Evolutionary conservation across 768 basidiomycete genomes (phyloP), one percentile per base, ranked within the genome.

Genomic region (Cystobasidium tubakii): DNA sequence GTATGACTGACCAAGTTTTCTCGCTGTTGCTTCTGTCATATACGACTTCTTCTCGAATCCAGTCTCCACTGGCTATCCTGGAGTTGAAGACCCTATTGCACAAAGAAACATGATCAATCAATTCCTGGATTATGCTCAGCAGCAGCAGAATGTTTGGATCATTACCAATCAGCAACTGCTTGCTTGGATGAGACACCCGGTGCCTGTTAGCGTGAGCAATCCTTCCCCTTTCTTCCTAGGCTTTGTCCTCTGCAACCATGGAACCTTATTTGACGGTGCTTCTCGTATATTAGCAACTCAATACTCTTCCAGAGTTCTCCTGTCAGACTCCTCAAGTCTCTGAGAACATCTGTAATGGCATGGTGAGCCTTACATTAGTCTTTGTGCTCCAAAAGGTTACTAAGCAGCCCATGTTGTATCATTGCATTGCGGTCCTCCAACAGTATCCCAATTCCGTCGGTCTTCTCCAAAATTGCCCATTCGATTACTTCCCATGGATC

Each of bases 81-180:
- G 88, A 63, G 84, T 87, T 19, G 80, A 81, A 19, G 81, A 83
- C 2, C 80, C 82, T 1, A 83, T 83, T 60, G 84, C 84, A 1
- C 88, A 87, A 2, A 88, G 90, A 77, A 78, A 83, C 33, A 90
- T 90, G 89, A 86, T 91, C 80, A 90, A 91, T 77, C 78, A 84
- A 23, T 91, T 90, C 83, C 82, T 91, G 42, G 89, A 91, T 80
- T 91, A 90, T 90, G 89, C 87, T 0, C 90, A 91, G 78, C 76
- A 84, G 75, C 87, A 88, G 78, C 84, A 84, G 62, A 84, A 90
- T 79, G 87, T 87, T 86, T 73, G 66, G 83, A 80, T 31, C 43
- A 76, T 80, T 36, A 69, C 66, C 13, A 78, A 77, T 54, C 33
- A 63, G 34, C 76, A 75, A 64, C 60, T 91, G 7, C 85, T 91